Percentiles rank a stretch among this genome's conserved stretches.
Conservation (phyloP, 2,329 filamentous ascomycete species). For the Fonsecaea pugnacius region DNA sequence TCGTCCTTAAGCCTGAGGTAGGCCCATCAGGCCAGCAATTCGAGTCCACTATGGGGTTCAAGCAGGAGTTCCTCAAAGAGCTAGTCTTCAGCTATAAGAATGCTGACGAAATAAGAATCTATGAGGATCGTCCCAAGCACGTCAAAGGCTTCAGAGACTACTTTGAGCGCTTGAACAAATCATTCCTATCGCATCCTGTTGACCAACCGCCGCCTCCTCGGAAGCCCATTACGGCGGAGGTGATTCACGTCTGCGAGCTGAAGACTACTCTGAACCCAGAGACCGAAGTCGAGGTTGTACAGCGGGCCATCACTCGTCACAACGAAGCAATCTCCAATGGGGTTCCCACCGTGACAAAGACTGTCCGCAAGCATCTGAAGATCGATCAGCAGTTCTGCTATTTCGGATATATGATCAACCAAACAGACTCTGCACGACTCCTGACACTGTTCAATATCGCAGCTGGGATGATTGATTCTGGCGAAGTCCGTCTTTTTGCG, state of each 20-base stretch:
- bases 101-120: slow-evolving; percentile 77
- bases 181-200: slow-evolving; percentile 49
- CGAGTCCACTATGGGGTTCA: slow-evolving; percentile 84
- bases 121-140: slow-evolving; percentile 67
- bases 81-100: slow-evolving; percentile 83
- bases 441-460: slow-evolving; percentile 67
- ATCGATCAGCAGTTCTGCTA: slow-evolving; percentile 90
- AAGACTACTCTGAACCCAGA: slow-evolving; percentile 75
- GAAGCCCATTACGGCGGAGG: slow-evolving; percentile 73
- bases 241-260: slow-evolving; percentile 82
- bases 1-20: slow-evolving; percentile 82
- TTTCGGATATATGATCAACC: slow-evolving; percentile 83
- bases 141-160: slow-evolving; percentile 85
- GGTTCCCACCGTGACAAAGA: slow-evolving; percentile 45
- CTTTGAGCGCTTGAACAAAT: slow-evolving; percentile 75
- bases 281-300: slow-evolving; percentile 78
- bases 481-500: slow-evolving; percentile 78
- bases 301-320: slow-evolving; percentile 86
- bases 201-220: slow-evolving; percentile 54
- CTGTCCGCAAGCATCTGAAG: slow-evolving; percentile 58
- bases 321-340: slow-evolving; percentile 57
- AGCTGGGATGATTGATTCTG: slow-evolving; percentile 61
- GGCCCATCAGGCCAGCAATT: slow-evolving; percentile 81
- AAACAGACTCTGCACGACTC: slow-evolving; percentile 72
- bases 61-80: slow-evolving; percentile 79